phyloP scores from a whole-genome alignment of 1,284 basidiomycete genomes.

The Schizophyllum amplum region DNA sequence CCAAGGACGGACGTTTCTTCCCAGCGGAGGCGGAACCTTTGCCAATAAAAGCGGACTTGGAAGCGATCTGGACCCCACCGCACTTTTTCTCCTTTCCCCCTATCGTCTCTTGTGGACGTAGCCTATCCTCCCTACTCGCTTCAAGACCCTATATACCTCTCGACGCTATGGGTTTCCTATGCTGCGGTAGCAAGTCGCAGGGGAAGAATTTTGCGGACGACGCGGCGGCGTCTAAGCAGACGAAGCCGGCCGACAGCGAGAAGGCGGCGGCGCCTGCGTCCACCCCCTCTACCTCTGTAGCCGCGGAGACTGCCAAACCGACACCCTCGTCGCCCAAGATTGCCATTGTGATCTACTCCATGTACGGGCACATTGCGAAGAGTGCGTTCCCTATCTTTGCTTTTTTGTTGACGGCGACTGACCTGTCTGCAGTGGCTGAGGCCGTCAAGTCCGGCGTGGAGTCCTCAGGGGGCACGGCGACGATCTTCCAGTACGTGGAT shows the following conservation, averaged over 20 bases:
- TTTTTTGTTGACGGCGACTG: background rate
- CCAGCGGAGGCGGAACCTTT: background rate
- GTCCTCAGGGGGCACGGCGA: slow-evolving; percentile 61
- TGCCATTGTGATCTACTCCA: slow-evolving; percentile 77
- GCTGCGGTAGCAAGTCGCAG: background rate
- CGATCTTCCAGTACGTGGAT: slow-evolving; percentile 62
- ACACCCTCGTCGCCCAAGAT: slow-evolving; percentile 41
- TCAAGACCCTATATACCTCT: background rate
- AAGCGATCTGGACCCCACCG: background rate
- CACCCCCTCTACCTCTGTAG: background rate
- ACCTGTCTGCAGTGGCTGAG: slow-evolving; percentile 57
- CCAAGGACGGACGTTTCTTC: background rate
- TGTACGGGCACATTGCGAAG: slow-evolving; percentile 75
- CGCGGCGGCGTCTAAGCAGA: background rate
- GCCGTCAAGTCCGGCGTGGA: slow-evolving; percentile 67
- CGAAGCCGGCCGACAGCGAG: background rate
- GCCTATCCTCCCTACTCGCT: background rate
- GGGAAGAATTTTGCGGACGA: background rate
- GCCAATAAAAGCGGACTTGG: background rate
- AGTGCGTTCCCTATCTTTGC: slow-evolving; percentile 32
- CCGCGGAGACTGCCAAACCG: background rate
- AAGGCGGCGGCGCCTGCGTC: background rate
- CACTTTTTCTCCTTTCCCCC: background rate
- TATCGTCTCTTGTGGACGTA: no score
- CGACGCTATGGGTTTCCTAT: background rate